Percentiles rank a stretch among this genome's conserved stretches.
Conservation (phyloP, 192 early-diverging fungal genomes). For the Geosiphon pyriformis region DNA sequence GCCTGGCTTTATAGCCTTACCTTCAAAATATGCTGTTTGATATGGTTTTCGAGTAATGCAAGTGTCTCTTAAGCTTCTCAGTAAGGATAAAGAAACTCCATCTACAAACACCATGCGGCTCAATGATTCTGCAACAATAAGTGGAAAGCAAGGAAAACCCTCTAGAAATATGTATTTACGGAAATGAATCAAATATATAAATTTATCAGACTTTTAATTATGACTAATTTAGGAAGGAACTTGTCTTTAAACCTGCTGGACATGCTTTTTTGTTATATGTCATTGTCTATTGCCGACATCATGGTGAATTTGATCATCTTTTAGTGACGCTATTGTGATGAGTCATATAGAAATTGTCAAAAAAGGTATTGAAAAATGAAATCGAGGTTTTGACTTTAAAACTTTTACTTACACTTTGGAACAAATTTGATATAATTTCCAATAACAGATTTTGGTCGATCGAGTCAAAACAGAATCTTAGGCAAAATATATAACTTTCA, state of each 20-base stretch:
- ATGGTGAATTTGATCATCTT: background rate
- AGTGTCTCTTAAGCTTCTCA: background rate
- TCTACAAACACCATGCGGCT: background rate
- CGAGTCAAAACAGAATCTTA: background rate
- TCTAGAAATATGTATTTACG: background rate
- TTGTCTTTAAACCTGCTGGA: background rate
- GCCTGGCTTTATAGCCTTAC: no score
- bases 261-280: background rate
- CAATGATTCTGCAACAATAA: background rate
- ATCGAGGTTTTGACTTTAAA: no score
- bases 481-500: background rate
- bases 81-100: background rate
- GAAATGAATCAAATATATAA: no score
- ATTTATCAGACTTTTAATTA: no score
- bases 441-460: background rate
- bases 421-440: background rate
- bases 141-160: background rate
- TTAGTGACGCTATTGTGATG: no score
- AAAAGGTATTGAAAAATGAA: no score
- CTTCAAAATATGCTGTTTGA: slow-evolving; percentile 50
- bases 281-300: background rate
- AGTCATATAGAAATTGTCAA: no score
- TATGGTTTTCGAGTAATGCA: background rate
- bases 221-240: background rate
- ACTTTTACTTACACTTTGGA: background rate